A percentile compares a stretch with the other conserved stretches of the same genome.
These are phyloP conservation scores for Sclerotiophoma versabilis DNA, from an alignment of 2,329 filamentous ascomycete genomes.

Conservation along the genomic window DNA sequence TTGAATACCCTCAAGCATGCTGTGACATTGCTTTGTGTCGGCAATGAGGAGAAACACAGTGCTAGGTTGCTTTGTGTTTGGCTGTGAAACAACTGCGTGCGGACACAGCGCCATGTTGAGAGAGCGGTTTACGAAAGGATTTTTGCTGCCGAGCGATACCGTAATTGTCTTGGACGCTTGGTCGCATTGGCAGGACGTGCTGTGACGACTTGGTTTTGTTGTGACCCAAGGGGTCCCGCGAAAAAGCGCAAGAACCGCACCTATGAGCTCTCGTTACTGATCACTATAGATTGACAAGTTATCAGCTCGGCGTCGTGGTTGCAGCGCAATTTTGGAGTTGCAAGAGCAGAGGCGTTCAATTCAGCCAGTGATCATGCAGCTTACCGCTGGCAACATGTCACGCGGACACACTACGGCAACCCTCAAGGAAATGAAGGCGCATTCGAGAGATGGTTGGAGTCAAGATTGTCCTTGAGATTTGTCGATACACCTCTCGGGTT, in stretches of 20 bases:
- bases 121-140: not conserved
- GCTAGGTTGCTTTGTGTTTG: not conserved
- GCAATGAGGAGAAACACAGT: not conserved
- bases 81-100: conserved; percentile 3
- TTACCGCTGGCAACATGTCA: conserved; percentile 7
- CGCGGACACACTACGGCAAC: not conserved
- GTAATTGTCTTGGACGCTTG: conserved; percentile 15
- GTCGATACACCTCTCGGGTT: no score
- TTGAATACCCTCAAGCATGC: not conserved
- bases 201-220: conserved; percentile 4
- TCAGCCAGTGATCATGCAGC: not conserved
- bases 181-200: conserved; percentile 11
- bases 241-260: not conserved
- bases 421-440: not conserved
- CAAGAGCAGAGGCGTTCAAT: not conserved
- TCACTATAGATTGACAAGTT: not conserved
- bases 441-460: not conserved
- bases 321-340: not conserved
- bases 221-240: not conserved
- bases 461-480: not conserved
- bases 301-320: not conserved
- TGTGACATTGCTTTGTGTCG: not conserved
- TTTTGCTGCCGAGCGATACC: conserved; percentile 11
- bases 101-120: conserved; percentile 4
- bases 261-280: not conserved